A percentile compares a stretch with the other conserved stretches of the same genome.
Conservation (phyloP, 2,329 filamentous ascomycete species). For the Alternaria triticina region DNA sequence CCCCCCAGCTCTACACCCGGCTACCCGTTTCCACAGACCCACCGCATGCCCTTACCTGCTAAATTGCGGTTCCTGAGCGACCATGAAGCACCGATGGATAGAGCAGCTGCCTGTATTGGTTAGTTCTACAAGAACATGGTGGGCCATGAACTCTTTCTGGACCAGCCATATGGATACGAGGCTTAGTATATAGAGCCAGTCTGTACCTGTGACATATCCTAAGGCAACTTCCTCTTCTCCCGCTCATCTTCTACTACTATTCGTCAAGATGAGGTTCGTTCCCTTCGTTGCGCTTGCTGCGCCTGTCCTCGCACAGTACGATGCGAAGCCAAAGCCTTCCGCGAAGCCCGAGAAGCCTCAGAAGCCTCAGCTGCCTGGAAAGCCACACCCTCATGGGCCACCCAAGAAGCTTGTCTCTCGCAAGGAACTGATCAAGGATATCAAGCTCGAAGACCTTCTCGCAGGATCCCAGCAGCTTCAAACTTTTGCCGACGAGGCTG, state of each 20-base stretch:
- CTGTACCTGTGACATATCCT: not conserved
- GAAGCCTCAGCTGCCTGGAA: not conserved
- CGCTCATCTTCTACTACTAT: constrained; percentile 4
- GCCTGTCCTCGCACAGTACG: constrained; percentile 24
- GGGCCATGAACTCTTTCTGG: constrained; percentile 1
- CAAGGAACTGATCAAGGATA: constrained; percentile 33
- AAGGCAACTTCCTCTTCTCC: constrained; percentile 16
- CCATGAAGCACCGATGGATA: constrained; percentile 1
- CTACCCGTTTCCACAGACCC: constrained; percentile 11
- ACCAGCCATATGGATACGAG: constrained; percentile 10
- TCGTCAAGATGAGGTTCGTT: constrained; percentile 38
- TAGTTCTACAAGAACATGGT: constrained; percentile 14
- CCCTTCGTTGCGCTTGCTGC: constrained; percentile 34
- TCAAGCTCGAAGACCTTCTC: constrained; percentile 41
- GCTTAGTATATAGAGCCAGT: constrained; percentile 27
- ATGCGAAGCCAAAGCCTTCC: constrained; percentile 10
- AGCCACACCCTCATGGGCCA: not conserved
- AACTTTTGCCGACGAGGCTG: constrained; percentile 39
- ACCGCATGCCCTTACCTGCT: constrained; percentile 6
- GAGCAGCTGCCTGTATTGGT: constrained; percentile 33
- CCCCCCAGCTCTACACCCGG: constrained; percentile 18
- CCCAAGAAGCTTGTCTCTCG: constrained; percentile 23
- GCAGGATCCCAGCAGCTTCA: constrained; percentile 43
- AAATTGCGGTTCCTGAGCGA: constrained; percentile 24
- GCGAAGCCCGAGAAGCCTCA: constrained; percentile 8